Evolutionary conservation across 768 basidiomycete species (phyloP).

Genomic region (Xanthoconium purpureum): DNA sequence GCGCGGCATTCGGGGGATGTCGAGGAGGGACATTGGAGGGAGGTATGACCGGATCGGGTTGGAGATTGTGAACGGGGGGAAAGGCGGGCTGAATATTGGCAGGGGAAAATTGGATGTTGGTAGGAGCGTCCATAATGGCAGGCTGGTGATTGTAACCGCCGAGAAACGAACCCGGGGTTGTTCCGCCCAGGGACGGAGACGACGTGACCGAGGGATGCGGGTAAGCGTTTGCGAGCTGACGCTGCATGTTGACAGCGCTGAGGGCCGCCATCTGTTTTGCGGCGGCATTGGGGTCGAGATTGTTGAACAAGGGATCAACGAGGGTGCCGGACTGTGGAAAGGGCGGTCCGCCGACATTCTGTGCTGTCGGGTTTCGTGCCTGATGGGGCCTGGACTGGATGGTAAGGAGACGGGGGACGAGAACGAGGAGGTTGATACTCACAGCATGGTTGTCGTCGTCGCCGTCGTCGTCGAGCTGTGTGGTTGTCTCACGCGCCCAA

Average conservation of each 20-base stretch:
- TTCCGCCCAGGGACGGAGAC: constrained; percentile 43
- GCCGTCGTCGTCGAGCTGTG: constrained; percentile 18
- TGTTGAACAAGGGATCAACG: constrained; percentile 44
- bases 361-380: constrained; percentile 22
- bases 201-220: constrained; percentile 41
- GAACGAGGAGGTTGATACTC: constrained; percentile 13
- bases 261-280: constrained; percentile 84
- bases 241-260: constrained; percentile 49
- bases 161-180: constrained; percentile 68
- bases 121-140: constrained; percentile 39
- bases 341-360: constrained; percentile 13
- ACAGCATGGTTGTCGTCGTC: constrained; percentile 32
- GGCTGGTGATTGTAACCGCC: constrained; percentile 44
- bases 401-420: neutral
- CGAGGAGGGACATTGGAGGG: constrained; percentile 40
- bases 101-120: constrained; percentile 40
- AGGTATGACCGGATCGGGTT: constrained; percentile 41
- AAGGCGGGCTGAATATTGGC: constrained; percentile 47
- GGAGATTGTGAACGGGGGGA: constrained; percentile 35
- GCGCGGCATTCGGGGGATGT: constrained; percentile 32
- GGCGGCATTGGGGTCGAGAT: constrained; percentile 60
- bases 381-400: constrained; percentile 41
- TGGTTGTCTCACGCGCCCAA: constrained; percentile 16
- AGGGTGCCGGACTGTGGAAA: constrained; percentile 24
- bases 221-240: constrained; percentile 54